A percentile compares a stretch with the other conserved stretches of the same genome.
Conservation (phyloP, 192 early-diverging fungal genomes). For the Chytriomyces hyalinus region DNA sequence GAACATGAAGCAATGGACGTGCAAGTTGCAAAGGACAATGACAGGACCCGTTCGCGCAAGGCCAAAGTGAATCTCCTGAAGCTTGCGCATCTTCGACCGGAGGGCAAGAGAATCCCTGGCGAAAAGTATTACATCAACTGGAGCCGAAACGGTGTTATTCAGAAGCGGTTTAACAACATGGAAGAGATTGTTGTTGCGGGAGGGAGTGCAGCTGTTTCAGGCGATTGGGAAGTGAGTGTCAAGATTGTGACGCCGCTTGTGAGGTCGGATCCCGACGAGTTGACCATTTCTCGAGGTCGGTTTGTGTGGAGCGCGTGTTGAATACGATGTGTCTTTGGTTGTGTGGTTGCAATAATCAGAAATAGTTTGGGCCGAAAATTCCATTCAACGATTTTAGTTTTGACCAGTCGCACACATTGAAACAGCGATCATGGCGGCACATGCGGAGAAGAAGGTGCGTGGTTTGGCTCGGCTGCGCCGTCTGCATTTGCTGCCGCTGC, state of each 20-base stretch:
- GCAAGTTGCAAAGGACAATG: neutral
- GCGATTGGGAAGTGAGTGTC: conserved; percentile 54
- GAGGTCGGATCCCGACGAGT: conserved; percentile 48
- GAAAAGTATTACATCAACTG: conserved; percentile 49
- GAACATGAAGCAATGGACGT: neutral
- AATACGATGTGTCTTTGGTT: neutral
- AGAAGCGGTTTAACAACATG: conserved; percentile 36
- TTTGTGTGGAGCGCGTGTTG: conserved; percentile 30
- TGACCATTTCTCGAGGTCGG: conserved; percentile 46
- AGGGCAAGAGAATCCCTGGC: conserved; percentile 26
- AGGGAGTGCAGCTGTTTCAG: conserved; percentile 5
- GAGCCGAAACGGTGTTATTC: conserved; percentile 42
- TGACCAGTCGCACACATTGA: no score
- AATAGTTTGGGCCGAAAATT: no score
- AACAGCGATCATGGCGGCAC: no score
- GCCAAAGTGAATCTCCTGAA: conserved; percentile 34
- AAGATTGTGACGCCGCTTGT: conserved; percentile 53
- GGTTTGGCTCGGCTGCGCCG: neutral
- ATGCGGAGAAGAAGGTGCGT: neutral
- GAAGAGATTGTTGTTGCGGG: neutral
- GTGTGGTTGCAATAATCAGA: no score
- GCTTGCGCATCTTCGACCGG: conserved; percentile 57
- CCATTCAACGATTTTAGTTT: no score
- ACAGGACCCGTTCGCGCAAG: neutral
- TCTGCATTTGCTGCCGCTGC: neutral